These are phyloP conservation scores for Tricholoma bakamatsutake DNA, from an alignment of 768 basidiomycete species.

Conservation along the genomic window DNA sequence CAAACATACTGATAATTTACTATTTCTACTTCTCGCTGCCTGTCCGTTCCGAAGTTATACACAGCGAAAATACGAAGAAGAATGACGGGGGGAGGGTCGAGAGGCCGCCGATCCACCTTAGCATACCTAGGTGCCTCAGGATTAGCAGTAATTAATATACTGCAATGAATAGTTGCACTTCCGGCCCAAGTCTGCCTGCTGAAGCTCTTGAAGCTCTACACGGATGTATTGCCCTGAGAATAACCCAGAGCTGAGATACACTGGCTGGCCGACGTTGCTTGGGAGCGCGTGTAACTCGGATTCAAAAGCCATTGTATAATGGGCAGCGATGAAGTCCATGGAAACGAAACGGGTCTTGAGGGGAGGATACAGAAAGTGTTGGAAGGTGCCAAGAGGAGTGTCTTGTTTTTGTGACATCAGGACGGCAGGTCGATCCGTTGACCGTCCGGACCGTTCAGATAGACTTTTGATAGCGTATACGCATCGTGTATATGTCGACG, in stretches of 20 bases:
- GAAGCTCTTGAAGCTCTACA: conserved; percentile 51
- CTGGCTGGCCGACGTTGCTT: not conserved
- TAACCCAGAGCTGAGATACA: conserved; percentile 32
- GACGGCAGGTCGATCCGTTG: not conserved
- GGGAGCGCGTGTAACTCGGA: not conserved
- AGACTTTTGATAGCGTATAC: not conserved
- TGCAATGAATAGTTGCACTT: conserved; percentile 36
- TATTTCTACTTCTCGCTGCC: conserved; percentile 43
- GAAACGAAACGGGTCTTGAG: not conserved
- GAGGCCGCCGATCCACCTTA: conserved; percentile 56
- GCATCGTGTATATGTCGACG: not conserved
- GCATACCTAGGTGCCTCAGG: conserved; percentile 37
- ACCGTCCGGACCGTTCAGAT: not conserved
- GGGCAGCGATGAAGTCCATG: not conserved
- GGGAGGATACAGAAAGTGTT: not conserved
- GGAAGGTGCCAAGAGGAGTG: not conserved
- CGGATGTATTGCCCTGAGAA: conserved; percentile 46
- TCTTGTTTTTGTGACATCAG: not conserved
- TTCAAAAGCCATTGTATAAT: not conserved
- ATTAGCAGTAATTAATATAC: conserved; percentile 4
- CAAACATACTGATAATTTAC: conserved; percentile 41
- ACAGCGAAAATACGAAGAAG: conserved; percentile 48
- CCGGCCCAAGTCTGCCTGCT: conserved; percentile 62
- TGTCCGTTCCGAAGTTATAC: conserved; percentile 30
- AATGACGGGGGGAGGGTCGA: conserved; percentile 60